phyloP scores from a whole-genome alignment of 441 rosid genomes.

The Bocquillonia castaneifolia region DNA sequence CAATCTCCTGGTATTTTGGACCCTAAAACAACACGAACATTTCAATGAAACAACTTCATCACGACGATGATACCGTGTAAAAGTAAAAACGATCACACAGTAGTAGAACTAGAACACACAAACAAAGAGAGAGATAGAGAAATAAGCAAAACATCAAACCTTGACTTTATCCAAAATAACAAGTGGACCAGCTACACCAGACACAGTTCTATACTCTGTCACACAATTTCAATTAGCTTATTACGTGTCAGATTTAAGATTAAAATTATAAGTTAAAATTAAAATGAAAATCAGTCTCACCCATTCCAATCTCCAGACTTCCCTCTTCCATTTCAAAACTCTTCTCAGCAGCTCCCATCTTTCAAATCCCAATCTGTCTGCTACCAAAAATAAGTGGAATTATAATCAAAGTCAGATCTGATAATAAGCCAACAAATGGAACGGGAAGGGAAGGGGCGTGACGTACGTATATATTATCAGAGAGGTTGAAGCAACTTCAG shows the following conservation, averaged over 20 bases:
- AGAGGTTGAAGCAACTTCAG: too few relatives aligned
- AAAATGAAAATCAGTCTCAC: slow-evolving; percentile 23
- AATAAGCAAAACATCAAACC: slow-evolving; percentile 28
- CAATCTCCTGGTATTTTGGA: slow-evolving; percentile 91
- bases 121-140: too few relatives aligned
- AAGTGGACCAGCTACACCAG: slow-evolving; percentile 91
- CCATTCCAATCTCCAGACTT: slow-evolving; percentile 89
- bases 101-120: neutral
- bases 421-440: too few relatives aligned
- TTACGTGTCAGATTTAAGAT: too few relatives aligned
- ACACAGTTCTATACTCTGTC: slow-evolving; percentile 89
- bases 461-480: too few relatives aligned
- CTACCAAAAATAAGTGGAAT: too few relatives aligned
- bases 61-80: too few relatives aligned
- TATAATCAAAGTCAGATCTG: too few relatives aligned
- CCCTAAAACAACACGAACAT: slow-evolving; percentile 41
- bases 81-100: neutral
- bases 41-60: too few relatives aligned
- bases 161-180: slow-evolving; percentile 92
- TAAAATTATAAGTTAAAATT: too few relatives aligned
- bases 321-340: slow-evolving; percentile 56
- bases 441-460: too few relatives aligned
- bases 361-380: neutral
- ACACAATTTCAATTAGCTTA: neutral
- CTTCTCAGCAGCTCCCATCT: slow-evolving; percentile 16